Evolutionary conservation across 345 rosid genomes (phyloP).

Genomic region (Schrenkiella parvula): DNA sequence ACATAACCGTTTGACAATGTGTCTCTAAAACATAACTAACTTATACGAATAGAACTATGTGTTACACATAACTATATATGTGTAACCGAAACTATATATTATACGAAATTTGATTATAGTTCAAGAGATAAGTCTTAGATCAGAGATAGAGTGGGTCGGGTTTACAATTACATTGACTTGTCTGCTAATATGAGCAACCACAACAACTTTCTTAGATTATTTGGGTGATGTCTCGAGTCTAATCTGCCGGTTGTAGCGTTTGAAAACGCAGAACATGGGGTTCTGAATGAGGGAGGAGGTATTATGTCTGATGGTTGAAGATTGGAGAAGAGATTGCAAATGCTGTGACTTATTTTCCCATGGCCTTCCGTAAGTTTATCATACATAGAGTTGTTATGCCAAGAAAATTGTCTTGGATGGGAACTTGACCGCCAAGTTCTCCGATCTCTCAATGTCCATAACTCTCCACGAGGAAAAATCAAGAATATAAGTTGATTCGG

Average conservation of each 20-base stretch:
- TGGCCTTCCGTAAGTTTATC: neutral
- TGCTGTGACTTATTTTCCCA: slow-evolving; percentile 15
- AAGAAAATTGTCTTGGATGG: neutral
- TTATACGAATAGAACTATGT: no score
- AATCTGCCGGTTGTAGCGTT: neutral
- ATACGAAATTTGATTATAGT: no score
- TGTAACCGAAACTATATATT: no score
- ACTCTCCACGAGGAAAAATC: slow-evolving; percentile 2
- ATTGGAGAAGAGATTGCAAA: slow-evolving; percentile 2
- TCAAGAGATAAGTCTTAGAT: no score
- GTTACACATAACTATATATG: no score
- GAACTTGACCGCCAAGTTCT: neutral
- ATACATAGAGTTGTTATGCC: neutral
- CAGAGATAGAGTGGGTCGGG: neutral
- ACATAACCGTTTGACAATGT: no score
- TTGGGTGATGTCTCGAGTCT: neutral
- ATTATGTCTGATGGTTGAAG: neutral
- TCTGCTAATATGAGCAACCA: slow-evolving; percentile 14
- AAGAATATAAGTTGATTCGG: neutral
- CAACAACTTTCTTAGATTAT: neutral
- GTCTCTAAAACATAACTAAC: no score
- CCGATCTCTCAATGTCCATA: neutral
- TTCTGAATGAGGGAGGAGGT: neutral
- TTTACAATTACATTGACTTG: neutral
- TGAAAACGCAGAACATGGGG: slow-evolving; percentile 1